Conservation (phyloP, 83 land plant species). For the Picea mariana region DNA sequence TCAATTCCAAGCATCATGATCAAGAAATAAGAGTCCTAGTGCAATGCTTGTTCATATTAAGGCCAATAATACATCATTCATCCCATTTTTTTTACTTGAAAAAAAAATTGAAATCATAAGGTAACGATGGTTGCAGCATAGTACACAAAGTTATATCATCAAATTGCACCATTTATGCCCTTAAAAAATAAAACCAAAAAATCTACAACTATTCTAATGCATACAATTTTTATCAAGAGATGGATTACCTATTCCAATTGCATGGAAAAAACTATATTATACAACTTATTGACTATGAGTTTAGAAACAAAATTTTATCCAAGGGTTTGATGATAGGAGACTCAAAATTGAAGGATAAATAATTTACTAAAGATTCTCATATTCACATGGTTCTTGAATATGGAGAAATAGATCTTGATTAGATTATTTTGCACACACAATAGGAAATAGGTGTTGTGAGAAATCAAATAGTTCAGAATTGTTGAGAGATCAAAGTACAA, state of each 20-base stretch:
- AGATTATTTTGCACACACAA: constrained; percentile 79
- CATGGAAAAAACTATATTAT: constrained; percentile 81
- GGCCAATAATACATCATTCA: too few species aligned
- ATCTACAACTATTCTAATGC: constrained; percentile 56
- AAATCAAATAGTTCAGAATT: constrained; percentile 72
- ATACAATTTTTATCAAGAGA: constrained; percentile 92
- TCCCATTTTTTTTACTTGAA: too few species aligned
- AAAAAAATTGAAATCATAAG: neutral
- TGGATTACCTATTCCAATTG: constrained; percentile 71
- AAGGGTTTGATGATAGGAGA: constrained; percentile 42
- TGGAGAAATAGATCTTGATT: constrained; percentile 94
- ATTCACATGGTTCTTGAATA: constrained; percentile 98
- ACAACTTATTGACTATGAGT: constrained; percentile 91
- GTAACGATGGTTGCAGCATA: too few species aligned
- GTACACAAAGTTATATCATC: too few species aligned
- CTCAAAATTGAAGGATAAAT: constrained; percentile 45
- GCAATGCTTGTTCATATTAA: too few species aligned
- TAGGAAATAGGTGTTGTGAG: constrained; percentile 52
- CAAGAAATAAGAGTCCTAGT: too few species aligned
- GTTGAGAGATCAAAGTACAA: constrained; percentile 12
- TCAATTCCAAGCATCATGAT: too few species aligned
- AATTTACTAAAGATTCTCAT: constrained; percentile 72
- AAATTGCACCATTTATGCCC: too few species aligned
- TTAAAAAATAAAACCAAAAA: too few species aligned
- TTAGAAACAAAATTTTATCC: constrained; percentile 76